phyloP scores from a whole-genome alignment of 2,329 filamentous ascomycete genomes.

The Stromatinia cepivora region DNA sequence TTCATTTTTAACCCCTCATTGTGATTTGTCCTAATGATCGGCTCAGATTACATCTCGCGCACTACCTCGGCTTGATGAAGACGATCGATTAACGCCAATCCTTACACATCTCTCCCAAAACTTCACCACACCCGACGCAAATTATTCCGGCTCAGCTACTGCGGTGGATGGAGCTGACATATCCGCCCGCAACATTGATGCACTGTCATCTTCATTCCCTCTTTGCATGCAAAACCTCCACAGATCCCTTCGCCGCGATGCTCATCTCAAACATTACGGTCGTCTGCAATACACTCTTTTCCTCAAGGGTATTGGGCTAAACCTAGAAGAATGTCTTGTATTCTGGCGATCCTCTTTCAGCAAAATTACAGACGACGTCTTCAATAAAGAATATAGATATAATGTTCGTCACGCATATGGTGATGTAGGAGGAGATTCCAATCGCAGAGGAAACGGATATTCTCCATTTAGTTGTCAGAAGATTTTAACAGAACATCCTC shows the following conservation, averaged over 20 bases:
- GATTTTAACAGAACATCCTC: constrained; percentile 85
- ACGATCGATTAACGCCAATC: constrained; percentile 81
- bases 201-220: constrained; percentile 77
- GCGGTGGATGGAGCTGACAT: constrained; percentile 71
- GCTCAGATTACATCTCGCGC: constrained; percentile 80
- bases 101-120: constrained; percentile 87
- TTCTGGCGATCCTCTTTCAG: constrained; percentile 91
- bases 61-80: constrained; percentile 89
- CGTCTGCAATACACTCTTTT: constrained; percentile 95
- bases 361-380: constrained; percentile 86
- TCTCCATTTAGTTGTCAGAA: constrained; percentile 93
- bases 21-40: constrained; percentile 12
- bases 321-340: constrained; percentile 82
- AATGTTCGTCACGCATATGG: constrained; percentile 95
- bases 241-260: constrained; percentile 78
- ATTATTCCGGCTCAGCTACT: constrained; percentile 67
- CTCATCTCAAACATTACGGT: constrained; percentile 89
- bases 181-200: constrained; percentile 76
- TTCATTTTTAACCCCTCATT: background rate
- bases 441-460: constrained; percentile 83
- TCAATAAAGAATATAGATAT: constrained; percentile 97
- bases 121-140: constrained; percentile 87
- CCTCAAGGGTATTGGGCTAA: constrained; percentile 91
- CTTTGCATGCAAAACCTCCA: constrained; percentile 95
- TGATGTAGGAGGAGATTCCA: constrained; percentile 90